phyloP scores from a whole-genome alignment of 805 yeast genomes.

The Yarrowia yakushimensis region DNA sequence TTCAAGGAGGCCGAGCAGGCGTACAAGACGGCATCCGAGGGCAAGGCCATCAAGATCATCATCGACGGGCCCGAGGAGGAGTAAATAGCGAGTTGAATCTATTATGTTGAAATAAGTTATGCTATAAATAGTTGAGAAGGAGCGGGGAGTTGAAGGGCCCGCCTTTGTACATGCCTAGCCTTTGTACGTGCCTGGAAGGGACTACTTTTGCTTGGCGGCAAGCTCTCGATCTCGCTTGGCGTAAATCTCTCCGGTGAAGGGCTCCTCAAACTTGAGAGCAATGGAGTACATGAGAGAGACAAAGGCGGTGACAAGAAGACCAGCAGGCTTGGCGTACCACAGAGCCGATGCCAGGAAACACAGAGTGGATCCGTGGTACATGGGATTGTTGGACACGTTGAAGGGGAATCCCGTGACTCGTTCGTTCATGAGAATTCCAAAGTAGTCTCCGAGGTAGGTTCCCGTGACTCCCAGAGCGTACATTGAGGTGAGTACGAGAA shows the following conservation, averaged over 20 bases:
- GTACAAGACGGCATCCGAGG: conserved; percentile 63
- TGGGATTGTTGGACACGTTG: conserved; percentile 86
- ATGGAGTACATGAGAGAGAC: conserved; percentile 79
- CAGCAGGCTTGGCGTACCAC: conserved; percentile 87
- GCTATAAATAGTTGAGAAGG: conserved; percentile 22
- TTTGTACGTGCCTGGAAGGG: no score
- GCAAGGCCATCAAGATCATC: conserved; percentile 71
- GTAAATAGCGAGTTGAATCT: conserved; percentile 25
- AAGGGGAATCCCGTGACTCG: conserved; percentile 93
- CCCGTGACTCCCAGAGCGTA: conserved; percentile 92
- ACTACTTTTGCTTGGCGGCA: conserved; percentile 33
- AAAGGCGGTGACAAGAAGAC: conserved; percentile 63
- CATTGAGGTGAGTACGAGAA: conserved; percentile 82
- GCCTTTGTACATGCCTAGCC: background rate
- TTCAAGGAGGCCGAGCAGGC: conserved; percentile 75
- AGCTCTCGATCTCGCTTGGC: conserved; percentile 57
- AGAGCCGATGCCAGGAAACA: conserved; percentile 89
- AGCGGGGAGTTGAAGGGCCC: background rate
- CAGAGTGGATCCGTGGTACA: conserved; percentile 91
- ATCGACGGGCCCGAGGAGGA: conserved; percentile 66
- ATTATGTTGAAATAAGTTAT: conserved; percentile 25
- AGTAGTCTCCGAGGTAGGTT: conserved; percentile 94
- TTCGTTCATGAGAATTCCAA: conserved; percentile 88
- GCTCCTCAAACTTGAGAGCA: conserved; percentile 90
- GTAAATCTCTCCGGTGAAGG: conserved; percentile 89